Percentiles rank a stretch among this genome's conserved stretches.
Evolutionary conservation across 176 grass and related monocot genomes (phyloP).

Genomic region (Metroxylon sagu): DNA sequence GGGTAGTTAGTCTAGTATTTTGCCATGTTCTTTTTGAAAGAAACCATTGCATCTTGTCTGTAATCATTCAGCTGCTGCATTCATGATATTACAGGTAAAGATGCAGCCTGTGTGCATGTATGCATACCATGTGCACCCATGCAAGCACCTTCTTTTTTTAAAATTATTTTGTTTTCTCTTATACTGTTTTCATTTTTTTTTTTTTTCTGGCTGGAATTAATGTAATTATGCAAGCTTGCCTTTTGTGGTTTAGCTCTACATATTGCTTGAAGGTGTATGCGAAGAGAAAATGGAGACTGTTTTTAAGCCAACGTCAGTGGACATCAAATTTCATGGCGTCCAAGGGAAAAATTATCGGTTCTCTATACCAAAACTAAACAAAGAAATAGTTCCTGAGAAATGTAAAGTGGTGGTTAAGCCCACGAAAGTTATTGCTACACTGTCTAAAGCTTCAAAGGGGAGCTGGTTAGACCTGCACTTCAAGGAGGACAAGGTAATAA

Average conservation of each 20-base stretch:
- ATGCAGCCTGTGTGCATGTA: too few species aligned
- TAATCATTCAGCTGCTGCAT: too few species aligned
- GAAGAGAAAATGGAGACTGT: constrained; percentile 57
- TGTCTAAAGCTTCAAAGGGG: constrained; percentile 66
- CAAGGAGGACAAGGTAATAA: constrained; percentile 84
- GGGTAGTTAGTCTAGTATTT: too few species aligned
- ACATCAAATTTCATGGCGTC: constrained; percentile 80
- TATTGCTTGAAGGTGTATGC: constrained; percentile 54
- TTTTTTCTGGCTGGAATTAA: too few species aligned
- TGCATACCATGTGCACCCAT: too few species aligned
- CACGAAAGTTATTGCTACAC: constrained; percentile 51
- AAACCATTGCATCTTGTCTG: too few species aligned
- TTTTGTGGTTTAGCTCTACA: constrained; percentile 36
- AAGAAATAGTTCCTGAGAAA: constrained; percentile 87
- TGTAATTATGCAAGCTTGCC: too few species aligned
- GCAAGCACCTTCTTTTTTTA: too few species aligned
- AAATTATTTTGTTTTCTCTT: too few species aligned
- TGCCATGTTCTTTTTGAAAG: too few species aligned
- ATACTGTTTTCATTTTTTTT: too few species aligned
- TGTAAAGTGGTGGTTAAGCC: constrained; percentile 75
- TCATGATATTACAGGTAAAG: too few species aligned
- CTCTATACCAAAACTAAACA: constrained; percentile 67
- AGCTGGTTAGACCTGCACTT: constrained; percentile 73
- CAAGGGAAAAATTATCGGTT: constrained; percentile 79
- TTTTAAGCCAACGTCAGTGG: constrained; percentile 59